Evolutionary conservation across 306 rosid species (phyloP).

Genomic region (Quercus bicolor): DNA sequence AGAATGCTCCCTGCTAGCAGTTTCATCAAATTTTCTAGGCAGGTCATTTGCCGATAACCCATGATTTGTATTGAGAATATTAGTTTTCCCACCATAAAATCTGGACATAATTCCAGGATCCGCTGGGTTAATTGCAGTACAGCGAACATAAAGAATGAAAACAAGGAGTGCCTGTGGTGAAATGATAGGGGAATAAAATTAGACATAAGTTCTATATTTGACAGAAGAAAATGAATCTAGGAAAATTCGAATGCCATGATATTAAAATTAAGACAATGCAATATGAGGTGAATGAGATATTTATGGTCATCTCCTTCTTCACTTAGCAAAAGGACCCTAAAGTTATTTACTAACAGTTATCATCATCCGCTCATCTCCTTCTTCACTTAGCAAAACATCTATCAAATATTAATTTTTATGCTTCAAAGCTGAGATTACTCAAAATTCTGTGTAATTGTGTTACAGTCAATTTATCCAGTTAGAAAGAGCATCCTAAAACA

Average conservation of each 20-base stretch:
- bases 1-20: conserved; percentile 47
- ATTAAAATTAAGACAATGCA: neutral
- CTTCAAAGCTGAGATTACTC: neutral
- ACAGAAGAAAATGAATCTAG: conserved; percentile 6
- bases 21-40: conserved; percentile 53
- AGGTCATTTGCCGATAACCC: conserved; percentile 50
- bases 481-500: neutral
- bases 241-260: neutral
- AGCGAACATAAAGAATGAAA: conserved; percentile 87
- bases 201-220: conserved; percentile 5
- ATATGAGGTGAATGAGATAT: neutral
- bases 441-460: neutral
- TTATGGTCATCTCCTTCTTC: neutral
- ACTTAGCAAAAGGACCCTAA: neutral
- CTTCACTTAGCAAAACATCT: too few species aligned
- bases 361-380: too few species aligned
- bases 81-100: conserved; percentile 47
- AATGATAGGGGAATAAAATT: conserved; percentile 30
- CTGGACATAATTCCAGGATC: conserved; percentile 94
- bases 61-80: conserved; percentile 39
- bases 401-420: neutral
- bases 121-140: conserved; percentile 97
- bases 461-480: neutral
- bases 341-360: neutral
- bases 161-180: conserved; percentile 82